A percentile compares a stretch with the other conserved stretches of the same genome.
phyloP scores from a whole-genome alignment of 192 early-diverging fungal genomes.

The Phycomyces blakesleeanus region DNA sequence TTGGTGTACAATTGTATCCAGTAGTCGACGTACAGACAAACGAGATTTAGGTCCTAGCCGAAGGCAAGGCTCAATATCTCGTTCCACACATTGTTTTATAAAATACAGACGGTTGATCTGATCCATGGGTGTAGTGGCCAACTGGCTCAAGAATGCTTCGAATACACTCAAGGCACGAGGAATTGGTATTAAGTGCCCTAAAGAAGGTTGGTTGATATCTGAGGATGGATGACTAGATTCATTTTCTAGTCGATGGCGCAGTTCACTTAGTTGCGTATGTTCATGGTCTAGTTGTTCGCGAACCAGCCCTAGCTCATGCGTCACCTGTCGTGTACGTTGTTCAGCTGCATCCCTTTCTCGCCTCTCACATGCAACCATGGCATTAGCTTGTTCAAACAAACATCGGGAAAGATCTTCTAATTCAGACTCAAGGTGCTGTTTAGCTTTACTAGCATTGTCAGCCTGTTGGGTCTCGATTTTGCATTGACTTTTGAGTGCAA shows the following conservation, averaged over 20 bases:
- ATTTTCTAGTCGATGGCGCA: conserved; percentile 65
- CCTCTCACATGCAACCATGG: conserved; percentile 78
- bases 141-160: conserved; percentile 69
- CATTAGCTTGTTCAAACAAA: conserved; percentile 91
- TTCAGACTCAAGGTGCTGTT: conserved; percentile 84
- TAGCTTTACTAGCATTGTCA: conserved; percentile 77
- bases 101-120: conserved; percentile 74
- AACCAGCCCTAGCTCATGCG: conserved; percentile 56
- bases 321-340: conserved; percentile 10
- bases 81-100: conserved; percentile 81
- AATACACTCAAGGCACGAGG: conserved; percentile 72
- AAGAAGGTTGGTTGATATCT: no score
- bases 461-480: conserved; percentile 75
- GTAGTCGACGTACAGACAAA: conserved; percentile 75
- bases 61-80: conserved; percentile 89
- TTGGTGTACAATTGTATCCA: conserved; percentile 82
- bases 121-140: conserved; percentile 52
- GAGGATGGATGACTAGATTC: conserved; percentile 25
- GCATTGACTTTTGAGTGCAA: conserved; percentile 63
- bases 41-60: conserved; percentile 64
- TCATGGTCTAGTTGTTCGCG: conserved; percentile 61
- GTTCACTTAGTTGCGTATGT: conserved; percentile 76
- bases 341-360: conserved; percentile 39
- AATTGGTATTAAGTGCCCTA: conserved; percentile 43
- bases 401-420: conserved; percentile 86